phyloP scores from a whole-genome alignment of 257 asterid species.

The Plantago ovata region DNA sequence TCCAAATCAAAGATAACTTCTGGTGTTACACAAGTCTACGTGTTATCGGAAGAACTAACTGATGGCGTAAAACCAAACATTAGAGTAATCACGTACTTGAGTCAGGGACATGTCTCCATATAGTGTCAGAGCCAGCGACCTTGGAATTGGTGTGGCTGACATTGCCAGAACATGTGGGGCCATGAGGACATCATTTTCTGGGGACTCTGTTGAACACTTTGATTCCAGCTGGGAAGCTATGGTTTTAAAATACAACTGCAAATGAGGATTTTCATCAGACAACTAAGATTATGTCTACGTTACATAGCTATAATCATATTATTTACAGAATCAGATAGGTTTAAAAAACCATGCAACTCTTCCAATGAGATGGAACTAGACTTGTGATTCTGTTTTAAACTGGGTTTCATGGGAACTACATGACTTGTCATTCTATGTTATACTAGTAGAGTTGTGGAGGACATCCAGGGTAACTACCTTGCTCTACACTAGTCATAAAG shows the following conservation, averaged over 20 bases:
- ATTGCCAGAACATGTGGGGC: conserved; percentile 95
- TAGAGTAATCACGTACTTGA: conserved; percentile 54
- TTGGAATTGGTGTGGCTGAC: conserved; percentile 99
- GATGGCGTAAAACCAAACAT: conserved; percentile 9
- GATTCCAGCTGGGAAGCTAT: conserved; percentile 45
- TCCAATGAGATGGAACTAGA: conserved; percentile 3
- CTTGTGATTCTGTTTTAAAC: not conserved
- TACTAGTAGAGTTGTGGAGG: no score
- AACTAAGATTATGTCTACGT: not conserved
- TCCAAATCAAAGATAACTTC: no score
- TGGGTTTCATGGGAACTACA: no score
- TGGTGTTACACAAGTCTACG: not conserved
- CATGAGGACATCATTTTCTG: conserved; percentile 44
- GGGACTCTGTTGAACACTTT: conserved; percentile 35
- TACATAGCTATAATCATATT: conserved; percentile 5
- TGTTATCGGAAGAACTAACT: conserved; percentile 2
- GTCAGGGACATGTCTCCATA: conserved; percentile 97
- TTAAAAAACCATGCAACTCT: not conserved
- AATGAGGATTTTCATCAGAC: conserved; percentile 22
- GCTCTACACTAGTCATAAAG: no score
- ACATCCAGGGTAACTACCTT: no score
- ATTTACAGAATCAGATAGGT: conserved; percentile 12
- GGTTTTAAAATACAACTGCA: conserved; percentile 75
- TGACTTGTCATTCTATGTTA: no score
- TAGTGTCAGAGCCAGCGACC: conserved; percentile 92